Conservation (phyloP, 495 filamentous ascomycete genomes). For the Penicillium angulare region DNA sequence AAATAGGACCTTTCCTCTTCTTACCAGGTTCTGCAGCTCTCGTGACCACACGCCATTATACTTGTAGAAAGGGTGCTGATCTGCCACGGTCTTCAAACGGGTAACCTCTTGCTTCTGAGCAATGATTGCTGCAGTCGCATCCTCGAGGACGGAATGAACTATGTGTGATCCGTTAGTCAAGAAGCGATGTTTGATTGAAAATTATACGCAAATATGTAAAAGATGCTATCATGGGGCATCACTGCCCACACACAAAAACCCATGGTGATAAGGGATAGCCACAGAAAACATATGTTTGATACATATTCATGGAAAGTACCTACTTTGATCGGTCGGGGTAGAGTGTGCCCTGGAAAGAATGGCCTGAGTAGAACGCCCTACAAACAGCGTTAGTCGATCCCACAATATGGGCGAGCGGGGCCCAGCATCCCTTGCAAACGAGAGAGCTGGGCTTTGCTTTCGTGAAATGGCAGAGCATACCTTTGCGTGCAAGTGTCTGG, state of each 20-base stretch:
- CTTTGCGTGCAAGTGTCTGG: constrained; percentile 70
- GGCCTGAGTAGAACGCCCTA: constrained; percentile 67
- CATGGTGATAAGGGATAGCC: background rate
- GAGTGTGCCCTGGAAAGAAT: constrained; percentile 87
- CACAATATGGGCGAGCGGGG: background rate
- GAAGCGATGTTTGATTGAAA: background rate
- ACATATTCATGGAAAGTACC: too few relatives aligned
- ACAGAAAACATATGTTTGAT: too few relatives aligned
- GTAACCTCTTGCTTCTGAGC: constrained; percentile 44
- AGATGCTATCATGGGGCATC: background rate
- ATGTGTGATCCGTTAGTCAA: constrained; percentile 6
- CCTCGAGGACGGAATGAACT: constrained; percentile 47
- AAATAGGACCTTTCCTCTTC: too few relatives aligned
- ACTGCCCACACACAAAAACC: background rate
- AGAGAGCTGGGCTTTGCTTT: background rate
- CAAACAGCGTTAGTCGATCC: constrained; percentile 5
- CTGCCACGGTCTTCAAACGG: constrained; percentile 65
- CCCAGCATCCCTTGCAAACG: background rate
- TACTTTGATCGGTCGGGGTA: constrained; percentile 74
- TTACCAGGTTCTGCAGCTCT: constrained; percentile 78
- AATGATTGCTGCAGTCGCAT: constrained; percentile 39
- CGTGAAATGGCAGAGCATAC: constrained; percentile 32
- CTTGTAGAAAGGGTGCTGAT: constrained; percentile 91
- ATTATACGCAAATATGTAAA: too few relatives aligned
- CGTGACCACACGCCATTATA: constrained; percentile 85